A percentile compares a stretch with the other conserved stretches of the same genome.
phyloP scores from a whole-genome alignment of 1,284 basidiomycete genomes.

The Ceratobasidium theobromae region DNA sequence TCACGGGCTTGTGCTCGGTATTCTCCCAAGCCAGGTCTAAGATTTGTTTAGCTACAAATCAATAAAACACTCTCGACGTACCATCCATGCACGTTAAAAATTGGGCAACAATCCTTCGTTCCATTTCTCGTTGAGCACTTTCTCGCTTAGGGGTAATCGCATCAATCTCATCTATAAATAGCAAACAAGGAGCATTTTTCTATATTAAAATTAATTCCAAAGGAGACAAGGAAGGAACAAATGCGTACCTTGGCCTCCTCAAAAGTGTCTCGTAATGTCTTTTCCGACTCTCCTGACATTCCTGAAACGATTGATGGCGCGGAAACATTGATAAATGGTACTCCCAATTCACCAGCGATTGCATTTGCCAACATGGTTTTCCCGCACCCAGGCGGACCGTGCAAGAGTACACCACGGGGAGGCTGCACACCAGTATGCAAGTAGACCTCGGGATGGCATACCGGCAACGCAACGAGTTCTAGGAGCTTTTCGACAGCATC shows the following conservation, averaged over 20 bases:
- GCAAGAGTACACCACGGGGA: conserved; percentile 89
- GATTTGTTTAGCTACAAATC: conserved; percentile 13
- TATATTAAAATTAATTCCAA: conserved; percentile 41
- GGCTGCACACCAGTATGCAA: conserved; percentile 89
- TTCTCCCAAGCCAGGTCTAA: conserved; percentile 90
- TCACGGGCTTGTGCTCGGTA: conserved; percentile 83
- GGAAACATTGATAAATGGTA: conserved; percentile 92
- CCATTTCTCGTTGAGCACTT: conserved; percentile 97
- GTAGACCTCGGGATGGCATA: conserved; percentile 95
- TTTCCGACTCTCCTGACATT: conserved; percentile 97
- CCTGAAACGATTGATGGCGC: conserved; percentile 95
- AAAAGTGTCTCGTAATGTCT: conserved; percentile 92
- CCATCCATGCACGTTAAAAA: conserved; percentile 98
- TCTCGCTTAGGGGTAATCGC: conserved; percentile 97
- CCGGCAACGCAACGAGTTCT: conserved; percentile 92
- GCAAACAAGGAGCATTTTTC: conserved; percentile 84
- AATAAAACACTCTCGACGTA: conserved; percentile 44
- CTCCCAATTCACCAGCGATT: conserved; percentile 87
- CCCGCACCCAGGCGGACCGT: conserved; percentile 96
- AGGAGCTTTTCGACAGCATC: conserved; percentile 88
- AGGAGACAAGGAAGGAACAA: background rate
- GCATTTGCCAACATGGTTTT: conserved; percentile 92
- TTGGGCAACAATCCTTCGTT: conserved; percentile 94
- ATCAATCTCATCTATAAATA: conserved; percentile 98
- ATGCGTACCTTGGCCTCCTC: conserved; percentile 83